Evolutionary conservation across 352 stramenopile genomes (phyloP).

Genomic region (Pythium grandisporangium): DNA sequence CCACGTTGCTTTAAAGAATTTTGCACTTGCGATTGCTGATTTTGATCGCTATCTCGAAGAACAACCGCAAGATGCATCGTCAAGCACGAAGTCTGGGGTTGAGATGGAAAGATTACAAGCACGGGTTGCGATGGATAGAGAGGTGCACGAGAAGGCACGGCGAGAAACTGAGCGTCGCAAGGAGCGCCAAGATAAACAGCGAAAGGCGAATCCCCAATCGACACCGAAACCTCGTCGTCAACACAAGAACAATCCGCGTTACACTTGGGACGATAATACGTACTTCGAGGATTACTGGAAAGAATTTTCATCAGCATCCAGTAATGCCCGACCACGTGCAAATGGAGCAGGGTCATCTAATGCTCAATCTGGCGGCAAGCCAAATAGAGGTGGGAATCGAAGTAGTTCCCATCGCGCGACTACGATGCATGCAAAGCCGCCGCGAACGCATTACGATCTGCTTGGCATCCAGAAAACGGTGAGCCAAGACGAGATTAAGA

Average conservation of each 20-base stretch:
- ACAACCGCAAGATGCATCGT: slow-evolving; percentile 15
- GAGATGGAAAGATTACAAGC: slow-evolving; percentile 39
- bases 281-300: slow-evolving; percentile 43
- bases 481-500: slow-evolving; percentile 74
- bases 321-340: slow-evolving; percentile 1
- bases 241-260: slow-evolving; percentile 19
- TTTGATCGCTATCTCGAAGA: slow-evolving; percentile 66
- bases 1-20: slow-evolving; percentile 47
- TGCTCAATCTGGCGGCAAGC: slow-evolving; percentile 1
- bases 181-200: slow-evolving; percentile 34
- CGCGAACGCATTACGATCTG: slow-evolving; percentile 74
- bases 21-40: slow-evolving; percentile 50
- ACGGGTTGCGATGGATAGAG: slow-evolving; percentile 31
- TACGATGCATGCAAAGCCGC: too few relatives aligned
- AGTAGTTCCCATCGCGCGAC: too few relatives aligned
- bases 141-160: slow-evolving; percentile 20
- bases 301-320: slow-evolving; percentile 8
- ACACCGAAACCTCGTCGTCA: slow-evolving; percentile 19
- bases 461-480: slow-evolving; percentile 48
- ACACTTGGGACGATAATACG: slow-evolving; percentile 37
- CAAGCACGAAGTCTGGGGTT: slow-evolving; percentile 18
- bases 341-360: neutral
- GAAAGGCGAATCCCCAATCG: slow-evolving; percentile 15
- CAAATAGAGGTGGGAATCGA: too few relatives aligned
- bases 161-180: slow-evolving; percentile 31